phyloP scores from a whole-genome alignment of 148 eudicot genomes.

The Vaccinium vitisidaea region DNA sequence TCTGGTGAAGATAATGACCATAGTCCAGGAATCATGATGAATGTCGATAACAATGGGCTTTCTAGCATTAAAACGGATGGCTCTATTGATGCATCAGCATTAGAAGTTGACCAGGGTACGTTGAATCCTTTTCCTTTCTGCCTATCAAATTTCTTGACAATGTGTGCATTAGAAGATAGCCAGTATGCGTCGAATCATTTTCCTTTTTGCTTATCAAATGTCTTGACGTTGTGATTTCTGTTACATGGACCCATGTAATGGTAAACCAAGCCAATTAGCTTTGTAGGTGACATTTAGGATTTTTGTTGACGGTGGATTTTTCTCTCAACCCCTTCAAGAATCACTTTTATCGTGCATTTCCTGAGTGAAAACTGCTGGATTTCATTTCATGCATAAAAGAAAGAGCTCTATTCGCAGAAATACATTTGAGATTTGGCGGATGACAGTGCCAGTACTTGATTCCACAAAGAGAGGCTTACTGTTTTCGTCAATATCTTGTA shows the following conservation, averaged over 20 bases:
- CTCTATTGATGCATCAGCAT: slow-evolving; percentile 38
- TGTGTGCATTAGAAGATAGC: slow-evolving; percentile 28
- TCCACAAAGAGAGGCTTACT: background rate
- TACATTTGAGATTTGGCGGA: background rate
- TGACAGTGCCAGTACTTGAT: background rate
- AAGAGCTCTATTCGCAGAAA: background rate
- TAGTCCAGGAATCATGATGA: slow-evolving; percentile 30
- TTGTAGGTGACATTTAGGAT: background rate
- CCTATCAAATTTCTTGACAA: background rate
- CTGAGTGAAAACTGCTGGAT: background rate
- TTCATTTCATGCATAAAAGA: background rate
- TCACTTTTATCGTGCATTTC: background rate
- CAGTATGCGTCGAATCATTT: slow-evolving; percentile 32
- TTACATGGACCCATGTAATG: background rate
- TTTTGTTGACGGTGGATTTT: background rate
- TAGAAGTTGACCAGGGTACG: slow-evolving; percentile 48
- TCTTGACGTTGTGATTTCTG: background rate
- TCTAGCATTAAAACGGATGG: slow-evolving; percentile 31
- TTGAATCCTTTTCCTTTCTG: background rate
- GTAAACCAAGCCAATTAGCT: background rate
- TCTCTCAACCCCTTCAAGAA: background rate
- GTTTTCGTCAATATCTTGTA: background rate
- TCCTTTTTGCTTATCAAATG: background rate
- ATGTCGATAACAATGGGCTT: background rate
- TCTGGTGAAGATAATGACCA: slow-evolving; percentile 56